phyloP scores from a whole-genome alignment of 306 rosid species.

The Rubus parviflorus region DNA sequence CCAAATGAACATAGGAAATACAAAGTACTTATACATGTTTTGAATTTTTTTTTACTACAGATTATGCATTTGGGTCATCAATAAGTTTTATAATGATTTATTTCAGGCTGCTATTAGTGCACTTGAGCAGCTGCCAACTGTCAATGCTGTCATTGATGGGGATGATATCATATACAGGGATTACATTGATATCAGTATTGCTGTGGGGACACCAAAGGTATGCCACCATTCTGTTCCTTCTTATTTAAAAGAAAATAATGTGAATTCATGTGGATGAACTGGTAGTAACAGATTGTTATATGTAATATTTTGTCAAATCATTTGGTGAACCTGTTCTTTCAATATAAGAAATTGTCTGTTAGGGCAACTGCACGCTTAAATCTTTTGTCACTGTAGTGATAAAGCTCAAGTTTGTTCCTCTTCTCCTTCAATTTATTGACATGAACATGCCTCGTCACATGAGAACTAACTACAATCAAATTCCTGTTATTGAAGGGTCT shows the following conservation, averaged over 20 bases:
- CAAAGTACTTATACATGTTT: not conserved
- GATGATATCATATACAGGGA: conserved; percentile 66
- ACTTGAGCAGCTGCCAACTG: conserved; percentile 53
- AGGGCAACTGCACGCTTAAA: not conserved
- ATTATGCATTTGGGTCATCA: not conserved
- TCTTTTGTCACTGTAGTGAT: not conserved
- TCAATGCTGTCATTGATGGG: conserved; percentile 68
- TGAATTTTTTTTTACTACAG: not conserved
- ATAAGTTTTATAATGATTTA: conserved; percentile 4
- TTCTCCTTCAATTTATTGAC: not conserved
- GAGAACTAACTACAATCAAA: not conserved
- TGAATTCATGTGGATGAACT: not conserved
- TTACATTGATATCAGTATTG: conserved; percentile 63
- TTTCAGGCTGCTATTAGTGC: conserved; percentile 67
- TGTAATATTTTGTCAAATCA: not conserved
- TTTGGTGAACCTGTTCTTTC: not conserved
- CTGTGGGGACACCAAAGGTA: conserved; percentile 67
- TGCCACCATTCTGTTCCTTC: not conserved
- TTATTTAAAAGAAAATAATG: not conserved
- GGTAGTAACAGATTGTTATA: not conserved
- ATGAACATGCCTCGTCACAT: not conserved
- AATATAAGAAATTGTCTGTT: not conserved
- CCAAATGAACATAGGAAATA: not conserved
- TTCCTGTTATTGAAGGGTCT: conserved; percentile 36
- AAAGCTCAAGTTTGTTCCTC: not conserved